Percentiles rank a stretch among this genome's conserved stretches.
Conservation (phyloP, 306 rosid species). For the Vicia sativa region DNA sequence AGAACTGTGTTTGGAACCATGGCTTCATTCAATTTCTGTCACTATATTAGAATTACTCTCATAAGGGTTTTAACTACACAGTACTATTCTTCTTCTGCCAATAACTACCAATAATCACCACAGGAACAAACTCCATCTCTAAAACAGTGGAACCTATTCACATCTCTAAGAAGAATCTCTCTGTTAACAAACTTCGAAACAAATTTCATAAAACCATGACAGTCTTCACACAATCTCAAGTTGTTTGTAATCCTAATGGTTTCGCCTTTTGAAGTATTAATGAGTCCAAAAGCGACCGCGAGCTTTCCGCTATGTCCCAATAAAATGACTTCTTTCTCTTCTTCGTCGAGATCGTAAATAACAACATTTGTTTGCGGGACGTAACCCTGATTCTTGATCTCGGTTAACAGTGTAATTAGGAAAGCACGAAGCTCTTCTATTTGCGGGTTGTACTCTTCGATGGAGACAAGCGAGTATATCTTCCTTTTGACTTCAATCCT, state of each 20-base stretch:
- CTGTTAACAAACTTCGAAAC: conserved; percentile 72
- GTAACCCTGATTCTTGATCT: conserved; percentile 23
- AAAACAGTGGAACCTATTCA: conserved; percentile 88
- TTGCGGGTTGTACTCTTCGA: conserved; percentile 69
- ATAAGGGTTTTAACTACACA: conserved; percentile 21
- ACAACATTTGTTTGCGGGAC: conserved; percentile 12
- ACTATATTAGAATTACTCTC: not conserved
- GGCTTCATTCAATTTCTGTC: conserved; percentile 30
- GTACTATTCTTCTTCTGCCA: conserved; percentile 7
- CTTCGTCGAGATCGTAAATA: conserved; percentile 54
- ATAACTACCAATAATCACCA: conserved; percentile 89
- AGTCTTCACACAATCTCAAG: conserved; percentile 91
- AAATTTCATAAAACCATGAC: conserved; percentile 84
- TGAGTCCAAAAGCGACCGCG: conserved; percentile 91
- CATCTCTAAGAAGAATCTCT: conserved; percentile 92
- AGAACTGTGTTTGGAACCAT: not conserved
- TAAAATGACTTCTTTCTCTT: conserved; percentile 79
- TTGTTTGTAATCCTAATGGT: conserved; percentile 82
- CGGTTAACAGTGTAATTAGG: conserved; percentile 28
- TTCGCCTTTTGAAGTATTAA: conserved; percentile 68
- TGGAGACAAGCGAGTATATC: conserved; percentile 70
- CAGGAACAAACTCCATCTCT: conserved; percentile 82
- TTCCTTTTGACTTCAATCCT: conserved; percentile 80
- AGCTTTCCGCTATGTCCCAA: conserved; percentile 93
- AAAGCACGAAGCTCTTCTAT: conserved; percentile 72